Evolutionary conservation across 139 green algal genomes (phyloP).

Genomic region (Coccomyxa sp.): DNA sequence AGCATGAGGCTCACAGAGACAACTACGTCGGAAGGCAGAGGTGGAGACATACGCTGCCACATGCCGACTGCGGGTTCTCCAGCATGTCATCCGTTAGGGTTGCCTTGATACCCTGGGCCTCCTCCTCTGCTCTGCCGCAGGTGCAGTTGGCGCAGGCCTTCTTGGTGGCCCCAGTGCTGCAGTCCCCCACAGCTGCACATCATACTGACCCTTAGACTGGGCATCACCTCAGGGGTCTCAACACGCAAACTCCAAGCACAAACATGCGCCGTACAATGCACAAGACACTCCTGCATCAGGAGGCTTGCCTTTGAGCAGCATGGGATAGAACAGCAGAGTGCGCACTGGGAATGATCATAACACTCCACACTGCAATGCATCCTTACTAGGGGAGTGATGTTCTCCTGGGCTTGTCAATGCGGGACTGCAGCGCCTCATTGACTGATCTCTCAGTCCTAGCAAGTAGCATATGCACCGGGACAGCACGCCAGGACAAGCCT

Average conservation of each 20-base stretch:
- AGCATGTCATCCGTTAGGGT: slow-evolving; percentile 86
- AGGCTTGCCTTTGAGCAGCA: neutral
- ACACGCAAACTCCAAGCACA: neutral
- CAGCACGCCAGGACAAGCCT: no score
- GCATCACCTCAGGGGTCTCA: neutral
- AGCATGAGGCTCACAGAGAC: no score
- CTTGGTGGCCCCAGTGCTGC: slow-evolving; percentile 42
- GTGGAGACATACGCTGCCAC: slow-evolving; percentile 72
- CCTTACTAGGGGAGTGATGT: no score
- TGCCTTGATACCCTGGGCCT: slow-evolving; percentile 43
- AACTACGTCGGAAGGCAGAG: neutral
- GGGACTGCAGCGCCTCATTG: no score
- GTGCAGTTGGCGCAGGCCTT: slow-evolving; percentile 98
- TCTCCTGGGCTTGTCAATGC: no score
- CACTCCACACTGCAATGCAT: no score
- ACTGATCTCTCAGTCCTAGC: no score
- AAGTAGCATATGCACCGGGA: no score
- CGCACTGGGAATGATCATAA: no score
- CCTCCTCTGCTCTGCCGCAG: slow-evolving; percentile 86
- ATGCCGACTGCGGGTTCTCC: slow-evolving; percentile 86
- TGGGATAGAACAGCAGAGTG: neutral
- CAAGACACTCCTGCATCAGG: neutral
- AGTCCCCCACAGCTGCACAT: slow-evolving; percentile 44
- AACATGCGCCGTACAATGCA: neutral
- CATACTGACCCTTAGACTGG: neutral